A percentile compares a stretch with the other conserved stretches of the same genome.
Conservation (phyloP, 2,329 filamentous ascomycete genomes). For the Epichloe gansuensis region DNA sequence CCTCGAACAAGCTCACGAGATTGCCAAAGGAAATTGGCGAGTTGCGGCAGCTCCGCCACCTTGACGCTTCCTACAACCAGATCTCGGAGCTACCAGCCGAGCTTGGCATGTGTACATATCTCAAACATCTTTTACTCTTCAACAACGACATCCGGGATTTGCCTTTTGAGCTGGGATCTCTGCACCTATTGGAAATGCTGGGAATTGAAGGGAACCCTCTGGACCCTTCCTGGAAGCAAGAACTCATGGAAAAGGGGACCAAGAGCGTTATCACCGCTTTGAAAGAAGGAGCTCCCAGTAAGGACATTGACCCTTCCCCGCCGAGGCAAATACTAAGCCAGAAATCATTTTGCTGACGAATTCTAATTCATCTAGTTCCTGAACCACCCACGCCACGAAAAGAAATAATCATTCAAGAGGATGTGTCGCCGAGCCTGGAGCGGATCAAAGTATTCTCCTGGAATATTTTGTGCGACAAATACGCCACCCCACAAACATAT, state of each 20-base stretch:
- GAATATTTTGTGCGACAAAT: conserved; percentile 93
- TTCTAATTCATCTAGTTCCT: conserved; percentile 44
- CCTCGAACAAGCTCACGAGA: conserved; percentile 75
- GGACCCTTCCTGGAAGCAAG: conserved; percentile 61
- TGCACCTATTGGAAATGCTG: conserved; percentile 78
- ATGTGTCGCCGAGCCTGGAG: conserved; percentile 46
- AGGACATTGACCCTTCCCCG: conserved; percentile 21
- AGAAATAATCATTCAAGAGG: conserved; percentile 65
- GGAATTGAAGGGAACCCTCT: conserved; percentile 89
- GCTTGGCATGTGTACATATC: conserved; percentile 90
- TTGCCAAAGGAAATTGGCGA: conserved; percentile 75
- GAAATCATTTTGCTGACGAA: conserved; percentile 6
- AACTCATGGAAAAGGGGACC: conserved; percentile 79
- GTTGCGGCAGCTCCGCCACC: conserved; percentile 65
- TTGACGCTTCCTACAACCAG: conserved; percentile 85
- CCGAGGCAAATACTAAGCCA: neutral
- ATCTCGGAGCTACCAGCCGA: conserved; percentile 73
- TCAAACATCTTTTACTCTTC: conserved; percentile 76
- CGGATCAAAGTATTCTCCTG: conserved; percentile 80
- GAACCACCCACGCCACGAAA: conserved; percentile 64
- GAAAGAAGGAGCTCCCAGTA: conserved; percentile 75
- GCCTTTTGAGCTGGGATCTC: conserved; percentile 75
- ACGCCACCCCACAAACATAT: conserved; percentile 73
- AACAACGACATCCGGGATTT: conserved; percentile 79
- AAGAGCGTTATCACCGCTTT: conserved; percentile 72